Base-by-base conservation (phyloP, 768 basidiomycete species). In the Hortiboletus campestris region DNA sequence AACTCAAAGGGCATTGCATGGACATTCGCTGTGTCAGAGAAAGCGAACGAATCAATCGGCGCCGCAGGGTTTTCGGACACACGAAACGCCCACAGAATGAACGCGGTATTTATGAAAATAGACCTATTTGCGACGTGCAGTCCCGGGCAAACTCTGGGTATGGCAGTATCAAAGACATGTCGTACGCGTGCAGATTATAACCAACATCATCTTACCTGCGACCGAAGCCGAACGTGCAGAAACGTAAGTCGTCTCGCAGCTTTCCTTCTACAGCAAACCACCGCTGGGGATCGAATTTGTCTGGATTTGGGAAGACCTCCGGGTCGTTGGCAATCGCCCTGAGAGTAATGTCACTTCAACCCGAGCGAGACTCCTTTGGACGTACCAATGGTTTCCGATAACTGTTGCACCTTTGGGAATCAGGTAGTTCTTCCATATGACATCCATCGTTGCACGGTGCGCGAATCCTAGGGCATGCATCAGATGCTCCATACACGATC, bases 391-490 rank as follows among this genome's bases (percentile, higher is more conserved):
- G 6, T 59, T 59, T 41, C 58, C 58, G 12, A 59, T 47, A 9
- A 59, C 58, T 2, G 45, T 59, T 11, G 56, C 49, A 3, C 57
- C 48, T 31, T 40, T 35, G 8, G 78, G 78, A 38, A 80, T 78
- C 40, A 73, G 49, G 49, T 75, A 79, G 20, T 67, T 59, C 1
- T 63, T 65, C 52, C 69, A 69, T 4, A 72, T 36, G 14, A 89
- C 75, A 49, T 88, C 85, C 45, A 77, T 78, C 1, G 81, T 87
- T 0, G 85, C 78, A 45, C 79, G 78, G 57, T 89, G 86, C 0
- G 81, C 75, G 50, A 86, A 81, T 1, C 85, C 85, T 65, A 25
- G 28, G 75, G 71, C 6, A 76, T 32, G 12, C 70, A 19, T 48
- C 32, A 53, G n/a, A 38, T 8, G 17, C 10, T 13, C 32, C 12